A percentile compares a stretch with the other conserved stretches of the same genome.
phyloP scores from a whole-genome alignment of 768 basidiomycete species.

The Rhizopogon vinicolor region DNA sequence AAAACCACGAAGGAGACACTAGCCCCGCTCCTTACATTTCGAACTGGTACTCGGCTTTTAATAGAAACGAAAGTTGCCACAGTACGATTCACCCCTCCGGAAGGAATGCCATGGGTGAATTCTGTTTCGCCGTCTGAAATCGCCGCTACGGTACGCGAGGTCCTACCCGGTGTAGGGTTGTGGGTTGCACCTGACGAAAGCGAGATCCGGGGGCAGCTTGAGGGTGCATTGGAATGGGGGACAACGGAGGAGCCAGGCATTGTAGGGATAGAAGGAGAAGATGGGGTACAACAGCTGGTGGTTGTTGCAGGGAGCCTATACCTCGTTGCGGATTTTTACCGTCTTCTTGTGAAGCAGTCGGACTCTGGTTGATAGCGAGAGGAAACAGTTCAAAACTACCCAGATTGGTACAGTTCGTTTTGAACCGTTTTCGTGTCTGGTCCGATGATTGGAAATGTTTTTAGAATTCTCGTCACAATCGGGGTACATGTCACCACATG shows the following conservation, averaged over 20 bases:
- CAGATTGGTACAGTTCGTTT: not conserved
- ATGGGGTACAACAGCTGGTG: slow-evolving; percentile 38
- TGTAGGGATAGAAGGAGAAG: slow-evolving; percentile 3
- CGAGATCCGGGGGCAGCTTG: slow-evolving; percentile 30
- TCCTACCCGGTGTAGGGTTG: slow-evolving; percentile 42
- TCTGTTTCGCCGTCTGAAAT: slow-evolving; percentile 53
- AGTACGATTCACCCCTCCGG: slow-evolving; percentile 66
- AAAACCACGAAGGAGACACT: slow-evolving; percentile 76
- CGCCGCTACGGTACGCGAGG: slow-evolving; percentile 34
- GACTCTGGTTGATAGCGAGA: not conserved
- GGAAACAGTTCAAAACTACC: not conserved
- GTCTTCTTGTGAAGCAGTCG: slow-evolving; percentile 29
- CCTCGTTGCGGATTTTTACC: slow-evolving; percentile 89
- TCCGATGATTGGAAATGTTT: not conserved
- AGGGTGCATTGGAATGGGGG: slow-evolving; percentile 48
- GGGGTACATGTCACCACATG: not conserved
- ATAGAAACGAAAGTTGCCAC: slow-evolving; percentile 48
- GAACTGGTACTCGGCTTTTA: slow-evolving; percentile 18
- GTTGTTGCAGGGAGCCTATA: slow-evolving; percentile 91
- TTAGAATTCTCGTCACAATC: not conserved
- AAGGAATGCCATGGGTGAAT: slow-evolving; percentile 94
- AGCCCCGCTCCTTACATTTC: slow-evolving; percentile 52
- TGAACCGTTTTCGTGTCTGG: not conserved
- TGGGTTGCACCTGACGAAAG: slow-evolving; percentile 37
- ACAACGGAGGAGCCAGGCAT: slow-evolving; percentile 9